Evolutionary conservation across 768 basidiomycete species (phyloP).

Genomic region (Lactarius sanguifluus): DNA sequence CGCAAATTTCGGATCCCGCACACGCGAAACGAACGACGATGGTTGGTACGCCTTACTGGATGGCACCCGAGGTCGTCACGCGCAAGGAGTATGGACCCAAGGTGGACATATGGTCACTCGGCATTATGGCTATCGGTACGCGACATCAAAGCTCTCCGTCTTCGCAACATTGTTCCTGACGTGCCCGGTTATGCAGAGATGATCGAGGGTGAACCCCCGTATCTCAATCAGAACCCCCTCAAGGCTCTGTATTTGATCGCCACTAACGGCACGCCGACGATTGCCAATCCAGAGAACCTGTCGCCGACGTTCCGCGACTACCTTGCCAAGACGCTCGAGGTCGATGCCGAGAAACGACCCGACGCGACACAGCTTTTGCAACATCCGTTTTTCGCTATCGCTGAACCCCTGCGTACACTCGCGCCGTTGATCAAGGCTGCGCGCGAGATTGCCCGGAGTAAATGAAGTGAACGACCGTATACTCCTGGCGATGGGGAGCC

Average conservation of each 20-base stretch:
- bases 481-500: background rate
- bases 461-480: conserved; percentile 22
- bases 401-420: conserved; percentile 83
- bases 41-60: conserved; percentile 99
- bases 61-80: conserved; percentile 98
- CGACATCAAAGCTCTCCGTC: conserved; percentile 18
- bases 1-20: conserved; percentile 82
- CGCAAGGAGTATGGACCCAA: conserved; percentile 97
- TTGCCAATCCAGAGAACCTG: conserved; percentile 83
- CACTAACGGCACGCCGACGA: conserved; percentile 95
- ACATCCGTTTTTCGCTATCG: conserved; percentile 87
- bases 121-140: conserved; percentile 93
- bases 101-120: conserved; percentile 97
- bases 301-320: conserved; percentile 87
- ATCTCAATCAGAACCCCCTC: conserved; percentile 93
- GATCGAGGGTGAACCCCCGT: conserved; percentile 98
- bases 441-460: conserved; percentile 68
- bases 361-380: conserved; percentile 77
- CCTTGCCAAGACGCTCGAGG: conserved; percentile 83
- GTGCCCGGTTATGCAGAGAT: conserved; percentile 58
- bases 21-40: conserved; percentile 94
- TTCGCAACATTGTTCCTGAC: conserved; percentile 11
- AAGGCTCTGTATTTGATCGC: conserved; percentile 98
- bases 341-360: conserved; percentile 93
- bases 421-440: conserved; percentile 92